A percentile compares a stretch with the other conserved stretches of the same genome.
phyloP scores from a whole-genome alignment of 257 asterid species.

The Solanum etuberosum region DNA sequence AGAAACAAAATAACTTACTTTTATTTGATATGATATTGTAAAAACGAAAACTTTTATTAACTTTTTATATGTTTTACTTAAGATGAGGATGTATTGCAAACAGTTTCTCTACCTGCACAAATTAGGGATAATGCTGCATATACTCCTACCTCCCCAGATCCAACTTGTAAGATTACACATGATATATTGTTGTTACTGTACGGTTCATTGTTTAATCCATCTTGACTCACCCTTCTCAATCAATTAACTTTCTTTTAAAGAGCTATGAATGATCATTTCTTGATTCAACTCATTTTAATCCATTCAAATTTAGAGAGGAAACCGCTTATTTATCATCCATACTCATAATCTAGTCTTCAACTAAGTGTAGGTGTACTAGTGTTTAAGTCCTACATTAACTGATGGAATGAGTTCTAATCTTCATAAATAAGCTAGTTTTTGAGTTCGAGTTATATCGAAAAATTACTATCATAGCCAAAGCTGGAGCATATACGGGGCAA shows the following conservation, averaged over 20 bases:
- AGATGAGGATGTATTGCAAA: accelerated
- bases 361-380: accelerated
- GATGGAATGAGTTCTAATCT: not conserved
- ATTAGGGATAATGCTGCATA: accelerated
- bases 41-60: not conserved
- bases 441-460: accelerated
- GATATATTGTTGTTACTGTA: not conserved
- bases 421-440: not conserved
- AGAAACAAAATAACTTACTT: not conserved
- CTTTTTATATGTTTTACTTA: not conserved
- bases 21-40: not conserved
- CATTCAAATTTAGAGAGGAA: not conserved
- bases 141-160: accelerated
- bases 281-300: not conserved
- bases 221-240: not conserved
- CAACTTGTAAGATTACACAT: accelerated
- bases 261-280: accelerated
- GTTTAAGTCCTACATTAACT: not conserved
- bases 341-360: not conserved
- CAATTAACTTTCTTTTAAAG: not conserved
- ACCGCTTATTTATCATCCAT: not conserved
- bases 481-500: too few relatives aligned
- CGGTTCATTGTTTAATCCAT: not conserved
- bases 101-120: accelerated
- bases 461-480: not conserved